A percentile compares a stretch with the other conserved stretches of the same genome.
Evolutionary conservation across 1,139 yeast species (phyloP).

Genomic region (Saccharomyces hybrid): DNA sequence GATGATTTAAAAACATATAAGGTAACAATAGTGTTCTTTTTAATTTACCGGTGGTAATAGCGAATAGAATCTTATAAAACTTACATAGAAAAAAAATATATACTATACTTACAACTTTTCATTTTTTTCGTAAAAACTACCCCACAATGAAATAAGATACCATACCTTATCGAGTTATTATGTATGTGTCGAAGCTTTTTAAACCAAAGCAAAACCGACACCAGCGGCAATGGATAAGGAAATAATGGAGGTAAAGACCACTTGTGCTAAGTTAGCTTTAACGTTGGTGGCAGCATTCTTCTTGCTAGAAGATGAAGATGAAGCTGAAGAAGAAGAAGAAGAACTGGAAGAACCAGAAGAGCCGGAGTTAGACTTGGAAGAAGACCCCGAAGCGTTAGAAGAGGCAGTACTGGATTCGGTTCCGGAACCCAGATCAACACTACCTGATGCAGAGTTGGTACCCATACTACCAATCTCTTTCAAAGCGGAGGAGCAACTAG

Average conservation of each 20-base stretch:
- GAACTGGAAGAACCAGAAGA: constrained; percentile 11
- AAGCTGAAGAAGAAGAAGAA: constrained; percentile 24
- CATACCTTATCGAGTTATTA: background rate
- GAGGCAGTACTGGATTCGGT: constrained; percentile 24
- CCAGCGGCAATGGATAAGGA: constrained; percentile 57
- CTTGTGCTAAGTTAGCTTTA: constrained; percentile 57
- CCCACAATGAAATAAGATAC: background rate
- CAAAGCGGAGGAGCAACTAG: constrained; percentile 45
- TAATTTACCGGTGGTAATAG: background rate
- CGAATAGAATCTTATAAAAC: background rate
- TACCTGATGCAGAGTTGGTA: constrained; percentile 37
- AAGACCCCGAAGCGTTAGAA: constrained; percentile 9
- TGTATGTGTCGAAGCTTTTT: constrained; percentile 8
- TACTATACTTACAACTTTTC: background rate
- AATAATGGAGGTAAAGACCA: constrained; percentile 65
- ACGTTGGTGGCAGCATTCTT: constrained; percentile 24
- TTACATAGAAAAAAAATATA: background rate
- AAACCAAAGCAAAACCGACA: constrained; percentile 53
- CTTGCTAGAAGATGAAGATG: constrained; percentile 25
- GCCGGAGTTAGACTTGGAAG: constrained; percentile 11
- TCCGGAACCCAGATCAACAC: constrained; percentile 32
- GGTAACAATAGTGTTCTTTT: background rate
- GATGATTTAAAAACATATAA: background rate
- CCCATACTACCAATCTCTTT: constrained; percentile 34
- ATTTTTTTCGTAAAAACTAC: constrained; percentile 1